Evolutionary conservation across 257 asterid species (phyloP), one percentile per base, ranked within the genome.

Genomic region (Pogostemon cablin): DNA sequence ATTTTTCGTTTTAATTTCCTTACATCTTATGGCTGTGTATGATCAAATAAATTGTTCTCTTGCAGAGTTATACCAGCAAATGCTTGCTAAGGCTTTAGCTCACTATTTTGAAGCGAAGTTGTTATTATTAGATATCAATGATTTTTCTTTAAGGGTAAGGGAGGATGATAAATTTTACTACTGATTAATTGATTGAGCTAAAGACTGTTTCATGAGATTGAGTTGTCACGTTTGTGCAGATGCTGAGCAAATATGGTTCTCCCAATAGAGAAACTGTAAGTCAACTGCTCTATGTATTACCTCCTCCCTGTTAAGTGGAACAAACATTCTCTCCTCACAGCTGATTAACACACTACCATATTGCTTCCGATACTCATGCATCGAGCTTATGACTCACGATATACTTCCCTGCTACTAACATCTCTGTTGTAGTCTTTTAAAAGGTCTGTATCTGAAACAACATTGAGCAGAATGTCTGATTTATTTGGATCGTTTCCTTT

Each of bases 11-110:
- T 4, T 7, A 59, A 54, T 48, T 5, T 44, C 32, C 37, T 54
- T 69, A 11, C 77, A 49, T 56, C 44, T 39, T 34, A 48, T 57
- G 38, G 39, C 9, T 42, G 71, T 70, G 41, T 43, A 12, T 64
- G 11, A 15, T 0, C 34, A 4, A 0, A 69, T 5, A 3, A 3
- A 4, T 72, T 81, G 8, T 1, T 67, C 48, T 62, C 75, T 71
- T 52, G 6, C 84, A 89, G 96, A 90, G 72, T 60, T 79, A 62
- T 90, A 92, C 73, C 96, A 87, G 74, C 98, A 90, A 78, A 81
- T 86, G 87, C 92, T 92, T 55, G 95, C 89, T 1, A 92, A 84
- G 83, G 98, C 96, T 40, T 83, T 92, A 78, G 96, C 96, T 41
- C 95, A 90, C 80, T 85, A 85, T 77, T 88, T 92, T 68, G 85